phyloP scores from a whole-genome alignment of 352 stramenopile genomes.

The Phytophthora pistaciae region DNA sequence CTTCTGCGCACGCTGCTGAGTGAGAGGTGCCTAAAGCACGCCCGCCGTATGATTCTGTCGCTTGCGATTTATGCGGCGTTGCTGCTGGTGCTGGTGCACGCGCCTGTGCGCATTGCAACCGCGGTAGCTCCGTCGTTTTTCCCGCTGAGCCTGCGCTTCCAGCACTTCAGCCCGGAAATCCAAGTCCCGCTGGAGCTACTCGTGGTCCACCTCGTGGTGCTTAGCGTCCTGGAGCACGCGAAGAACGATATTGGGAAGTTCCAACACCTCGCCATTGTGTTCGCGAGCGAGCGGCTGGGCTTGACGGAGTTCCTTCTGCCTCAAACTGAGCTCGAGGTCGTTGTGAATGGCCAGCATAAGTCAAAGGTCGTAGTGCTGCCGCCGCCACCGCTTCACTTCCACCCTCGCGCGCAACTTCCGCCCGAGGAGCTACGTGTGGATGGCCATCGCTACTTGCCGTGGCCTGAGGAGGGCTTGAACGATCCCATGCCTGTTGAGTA shows the following conservation, averaged over 20 bases:
- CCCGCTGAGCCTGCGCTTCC: constrained; percentile 88
- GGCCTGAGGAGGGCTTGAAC: constrained; percentile 85
- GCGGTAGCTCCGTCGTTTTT: constrained; percentile 68
- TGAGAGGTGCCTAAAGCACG: constrained; percentile 94
- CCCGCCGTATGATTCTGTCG: constrained; percentile 94
- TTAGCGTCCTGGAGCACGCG: constrained; percentile 94
- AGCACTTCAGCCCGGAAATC: constrained; percentile 93
- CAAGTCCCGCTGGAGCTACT: constrained; percentile 97
- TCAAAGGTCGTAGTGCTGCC: constrained; percentile 57
- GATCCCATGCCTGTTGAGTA: constrained; percentile 78
- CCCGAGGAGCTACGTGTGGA: constrained; percentile 76
- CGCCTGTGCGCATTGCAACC: constrained; percentile 79
- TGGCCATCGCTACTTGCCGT: constrained; percentile 82
- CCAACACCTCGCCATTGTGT: constrained; percentile 70
- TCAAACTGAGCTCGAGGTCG: constrained; percentile 50
- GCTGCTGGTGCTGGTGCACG: constrained; percentile 88
- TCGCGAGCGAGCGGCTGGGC: constrained; percentile 69
- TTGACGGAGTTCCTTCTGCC: constrained; percentile 79
- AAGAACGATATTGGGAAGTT: constrained; percentile 89
- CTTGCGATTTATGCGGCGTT: constrained; percentile 93
- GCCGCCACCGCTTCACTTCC: constrained; percentile 83
- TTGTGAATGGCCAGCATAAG: constrained; percentile 41
- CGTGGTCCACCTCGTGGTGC: constrained; percentile 95
- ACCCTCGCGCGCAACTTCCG: constrained; percentile 73
- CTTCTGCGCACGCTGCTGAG: constrained; percentile 95